phyloP scores from a whole-genome alignment of 108 stramenopile species.

The Nitzschia inconspicua region DNA sequence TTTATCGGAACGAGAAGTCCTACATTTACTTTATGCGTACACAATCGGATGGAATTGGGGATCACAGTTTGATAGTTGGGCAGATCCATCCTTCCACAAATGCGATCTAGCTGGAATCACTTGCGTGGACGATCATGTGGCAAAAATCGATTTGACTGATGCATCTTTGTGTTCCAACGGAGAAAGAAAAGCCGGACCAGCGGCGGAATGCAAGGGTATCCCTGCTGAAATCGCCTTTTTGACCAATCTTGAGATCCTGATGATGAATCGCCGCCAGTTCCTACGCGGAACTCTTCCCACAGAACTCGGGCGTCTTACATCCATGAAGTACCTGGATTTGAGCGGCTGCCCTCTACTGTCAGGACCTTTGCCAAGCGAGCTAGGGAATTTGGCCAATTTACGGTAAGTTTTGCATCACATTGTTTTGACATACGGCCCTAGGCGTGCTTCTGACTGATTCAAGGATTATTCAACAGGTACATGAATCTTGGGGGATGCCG shows the following conservation, averaged over 20 bases:
- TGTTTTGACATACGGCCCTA: too few relatives aligned
- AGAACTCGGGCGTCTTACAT: conserved; percentile 51
- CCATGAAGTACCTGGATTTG: conserved; percentile 40
- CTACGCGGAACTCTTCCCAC: conserved; percentile 45
- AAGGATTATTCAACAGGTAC: too few relatives aligned
- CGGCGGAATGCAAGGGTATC: conserved; percentile 34
- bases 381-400: conserved; percentile 46
- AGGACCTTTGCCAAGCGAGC: conserved; percentile 54
- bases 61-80: conserved; percentile 40
- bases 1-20: conserved; percentile 47
- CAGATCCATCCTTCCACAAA: conserved; percentile 20
- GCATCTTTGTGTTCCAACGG: conserved; percentile 36
- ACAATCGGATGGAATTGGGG: conserved; percentile 57
- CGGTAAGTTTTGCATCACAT: too few relatives aligned
- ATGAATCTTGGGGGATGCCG: conserved; percentile 41
- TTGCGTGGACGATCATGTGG: conserved; percentile 27
- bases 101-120: conserved; percentile 55
- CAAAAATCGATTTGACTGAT: conserved; percentile 41
- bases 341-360: conserved; percentile 22
- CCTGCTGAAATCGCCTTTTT: conserved; percentile 38
- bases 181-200: conserved; percentile 16
- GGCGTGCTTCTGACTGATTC: too few relatives aligned
- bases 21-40: conserved; percentile 42
- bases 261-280: conserved; percentile 22
- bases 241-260: conserved; percentile 23